These are phyloP conservation scores for Tetracladium marchalianum DNA, from an alignment of 495 filamentous ascomycete genomes.

Conservation along the genomic window DNA sequence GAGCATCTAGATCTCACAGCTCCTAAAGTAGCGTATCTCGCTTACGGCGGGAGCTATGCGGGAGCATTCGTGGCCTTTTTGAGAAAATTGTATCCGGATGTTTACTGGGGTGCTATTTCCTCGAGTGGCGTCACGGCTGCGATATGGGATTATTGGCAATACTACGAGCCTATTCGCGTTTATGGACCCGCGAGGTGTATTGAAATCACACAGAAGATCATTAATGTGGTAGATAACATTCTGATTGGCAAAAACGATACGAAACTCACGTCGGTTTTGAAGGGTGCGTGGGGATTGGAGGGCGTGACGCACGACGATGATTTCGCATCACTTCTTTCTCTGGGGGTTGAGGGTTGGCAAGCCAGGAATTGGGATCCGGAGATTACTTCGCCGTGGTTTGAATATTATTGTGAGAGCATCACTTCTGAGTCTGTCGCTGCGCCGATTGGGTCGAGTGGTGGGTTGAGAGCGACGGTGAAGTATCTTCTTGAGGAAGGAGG, in stretches of 20 bases:
- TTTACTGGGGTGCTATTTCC: conserved; percentile 60
- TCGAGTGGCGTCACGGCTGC: conserved; percentile 63
- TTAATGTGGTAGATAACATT: conserved; percentile 55
- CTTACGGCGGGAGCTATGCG: conserved; percentile 67
- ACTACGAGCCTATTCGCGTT: conserved; percentile 53
- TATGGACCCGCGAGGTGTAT: conserved; percentile 43
- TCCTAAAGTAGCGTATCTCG: conserved; percentile 49
- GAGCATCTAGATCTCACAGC: conserved; percentile 51
- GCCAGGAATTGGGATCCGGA: conserved; percentile 60
- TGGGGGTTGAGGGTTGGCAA: conserved; percentile 47
- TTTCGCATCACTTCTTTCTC: conserved; percentile 47
- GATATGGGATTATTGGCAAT: conserved; percentile 63
- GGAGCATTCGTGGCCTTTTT: conserved; percentile 64
- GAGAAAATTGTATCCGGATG: conserved; percentile 56
- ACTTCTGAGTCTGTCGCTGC: conserved; percentile 50
- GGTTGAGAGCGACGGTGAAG: conserved; percentile 29
- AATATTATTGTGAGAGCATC: conserved; percentile 50
- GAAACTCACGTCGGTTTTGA: conserved; percentile 39
- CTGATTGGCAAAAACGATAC: conserved; percentile 41
- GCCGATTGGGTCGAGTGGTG: conserved; percentile 24
- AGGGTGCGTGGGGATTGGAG: conserved; percentile 46
- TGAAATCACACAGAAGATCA: conserved; percentile 40
- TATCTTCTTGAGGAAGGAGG: conserved; percentile 43
- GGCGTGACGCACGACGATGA: conserved; percentile 48
- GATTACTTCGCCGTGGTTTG: conserved; percentile 41